Base-by-base conservation (phyloP, 768 basidiomycete genomes). In the Mycena maculata region DNA sequence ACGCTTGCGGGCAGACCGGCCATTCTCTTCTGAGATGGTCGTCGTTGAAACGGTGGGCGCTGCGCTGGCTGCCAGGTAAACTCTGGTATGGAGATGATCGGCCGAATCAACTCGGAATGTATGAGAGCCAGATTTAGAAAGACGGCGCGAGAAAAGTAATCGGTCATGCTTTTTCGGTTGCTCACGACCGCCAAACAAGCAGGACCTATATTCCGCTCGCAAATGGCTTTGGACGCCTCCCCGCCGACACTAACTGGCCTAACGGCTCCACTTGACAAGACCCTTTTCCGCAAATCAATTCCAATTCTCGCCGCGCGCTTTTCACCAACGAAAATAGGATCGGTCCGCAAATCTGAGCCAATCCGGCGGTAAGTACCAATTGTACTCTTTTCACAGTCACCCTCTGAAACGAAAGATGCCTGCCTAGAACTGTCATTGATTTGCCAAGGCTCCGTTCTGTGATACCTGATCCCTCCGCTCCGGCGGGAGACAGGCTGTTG, bases 231-330 rank as follows among this genome's bases (percentile, higher is more conserved):
- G 22, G 81, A 84, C 60, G 71, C 76, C 15, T 80, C 83, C 20
- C 81, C 82, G 22, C 82, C 82, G 1, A 69, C 82, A 3, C 66
- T 87, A 61, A 81, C 82, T 48, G 86, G 85, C 65, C 84, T 87
- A 74, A 79, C 78, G 54, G 80, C 84, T 31, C 76, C 77, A 45
- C 76, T 95, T n/a, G 88, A 95, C 79, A 86, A 84, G 65, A 73
- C 77, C 67, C 85, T 82, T 9, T 98, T 98, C 74, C 84, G 76
- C 27, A 90, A 87, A 76, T 82, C 85, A 1, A 72, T 96, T 10
- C 82, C 87, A 9, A 84, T 95, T 12, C 81, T 96, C 33, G 92
- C 90, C 25, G 89, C 85, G 23, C 85, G 88, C 25, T 84, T 94
- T 15, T 82, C 86, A 44, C 85, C 89, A 11, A 77, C 77, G 12